phyloP scores from a whole-genome alignment of 176 grass and related monocot species.

The Hsuehochloa calcarea region DNA sequence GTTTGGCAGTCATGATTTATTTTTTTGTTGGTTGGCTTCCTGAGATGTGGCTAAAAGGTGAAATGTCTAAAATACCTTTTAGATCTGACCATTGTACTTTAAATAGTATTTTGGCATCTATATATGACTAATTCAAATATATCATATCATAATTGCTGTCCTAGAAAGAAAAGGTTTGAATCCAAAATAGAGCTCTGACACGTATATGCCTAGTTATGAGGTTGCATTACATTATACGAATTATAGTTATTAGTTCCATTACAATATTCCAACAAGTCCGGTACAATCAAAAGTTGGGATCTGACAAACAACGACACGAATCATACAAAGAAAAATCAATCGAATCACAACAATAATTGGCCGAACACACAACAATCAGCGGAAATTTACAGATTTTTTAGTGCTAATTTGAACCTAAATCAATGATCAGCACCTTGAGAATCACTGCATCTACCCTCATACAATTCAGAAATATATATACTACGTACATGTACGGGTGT shows the following conservation, averaged over 20 bases:
- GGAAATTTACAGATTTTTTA: too few relatives aligned
- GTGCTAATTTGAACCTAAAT: neutral
- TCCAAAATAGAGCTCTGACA: neutral
- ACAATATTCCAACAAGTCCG: neutral
- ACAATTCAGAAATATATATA: too few relatives aligned
- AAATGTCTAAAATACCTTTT: neutral
- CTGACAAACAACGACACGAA: neutral
- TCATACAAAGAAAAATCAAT: neutral
- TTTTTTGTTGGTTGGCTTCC: too few relatives aligned
- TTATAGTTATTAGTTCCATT: neutral
- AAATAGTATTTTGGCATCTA: too few relatives aligned
- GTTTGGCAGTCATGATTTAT: too few relatives aligned
- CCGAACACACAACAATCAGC: too few relatives aligned
- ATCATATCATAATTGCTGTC: neutral
- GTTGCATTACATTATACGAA: neutral
- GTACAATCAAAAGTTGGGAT: neutral
- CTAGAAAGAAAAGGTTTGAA: neutral
- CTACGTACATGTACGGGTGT: too few relatives aligned
- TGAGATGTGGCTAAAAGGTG: neutral
- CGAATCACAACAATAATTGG: too few relatives aligned
- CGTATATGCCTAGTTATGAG: neutral
- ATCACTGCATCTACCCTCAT: too few relatives aligned
- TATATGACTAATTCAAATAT: neutral
- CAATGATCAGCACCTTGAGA: neutral
- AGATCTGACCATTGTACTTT: too few relatives aligned